Base-by-base conservation (phyloP, 495 filamentous ascomycete species). In the Penicillium subrubescens region DNA sequence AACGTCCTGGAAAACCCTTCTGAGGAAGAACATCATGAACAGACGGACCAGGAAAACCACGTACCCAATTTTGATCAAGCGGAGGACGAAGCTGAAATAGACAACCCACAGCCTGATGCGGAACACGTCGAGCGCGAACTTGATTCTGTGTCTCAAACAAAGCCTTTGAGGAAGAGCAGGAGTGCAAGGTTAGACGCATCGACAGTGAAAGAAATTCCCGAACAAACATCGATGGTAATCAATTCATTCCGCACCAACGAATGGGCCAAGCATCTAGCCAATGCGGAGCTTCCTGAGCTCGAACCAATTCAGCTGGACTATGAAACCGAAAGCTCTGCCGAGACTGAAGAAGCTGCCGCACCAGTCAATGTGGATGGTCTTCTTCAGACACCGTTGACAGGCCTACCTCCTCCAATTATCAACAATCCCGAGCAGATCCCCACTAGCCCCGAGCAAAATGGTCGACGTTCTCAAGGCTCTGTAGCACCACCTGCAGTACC, bases 211-310 rank as follows among this genome's bases (percentile, higher is more conserved):
- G 58, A 65, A 8, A 67, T 82, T 44, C 78, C 80, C 12, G 72
- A 72, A 21, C 79, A 78, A 44, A 76, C 76, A 33, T 94, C 94
- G 1, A 89, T 82, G 58, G 82, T 97, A 12, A 87, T 92, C 0
- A 81, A 90, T 70, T 90, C 89, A 0, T 97, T 95, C 68, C 87
- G 94, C 52, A 97, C 93, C 6, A 96, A 97, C 67, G 94, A 98
- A 78, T 98, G 94, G 94, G 93, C 94, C 0, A 97, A 97, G 70
- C 92, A 97, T 75, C 78, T 96, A 21, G 86, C 88, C 33, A 77
- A 83, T 46, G 94, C 94, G 5, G 94, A 97, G 19, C 78, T 75
- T 5, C 93, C 92, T 27, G 88, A 91, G n/a, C 68, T 86, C 6
- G 91, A 94, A 15, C 81, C 83, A 1, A 73, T 91, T 11, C 75